A percentile compares a stretch with the other conserved stretches of the same genome.
phyloP scores from a whole-genome alignment of 805 yeast species.

The Wickerhamiella azymoides region DNA sequence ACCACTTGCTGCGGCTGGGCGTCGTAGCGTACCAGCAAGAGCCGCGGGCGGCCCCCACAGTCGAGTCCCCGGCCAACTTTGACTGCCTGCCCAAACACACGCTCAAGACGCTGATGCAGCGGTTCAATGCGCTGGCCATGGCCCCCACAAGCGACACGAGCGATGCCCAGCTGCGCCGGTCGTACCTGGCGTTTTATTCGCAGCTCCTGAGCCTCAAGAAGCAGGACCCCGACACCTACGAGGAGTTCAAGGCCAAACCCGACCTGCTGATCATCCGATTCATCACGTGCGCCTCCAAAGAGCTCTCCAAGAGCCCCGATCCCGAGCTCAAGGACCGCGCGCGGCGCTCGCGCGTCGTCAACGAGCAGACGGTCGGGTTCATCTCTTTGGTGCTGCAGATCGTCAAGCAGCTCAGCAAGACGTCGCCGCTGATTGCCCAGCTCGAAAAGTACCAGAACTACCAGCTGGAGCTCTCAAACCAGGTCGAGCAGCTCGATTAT shows the following conservation, averaged over 20 bases:
- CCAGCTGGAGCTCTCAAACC: neutral
- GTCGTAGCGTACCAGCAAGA: slow-evolving; percentile 49
- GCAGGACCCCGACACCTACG: slow-evolving; percentile 22
- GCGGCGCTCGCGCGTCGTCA: slow-evolving; percentile 12
- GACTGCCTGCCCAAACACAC: slow-evolving; percentile 21
- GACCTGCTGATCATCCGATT: slow-evolving; percentile 26
- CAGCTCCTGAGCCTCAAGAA: slow-evolving; percentile 33
- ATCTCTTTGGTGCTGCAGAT: slow-evolving; percentile 20
- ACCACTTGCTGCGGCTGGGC: slow-evolving; percentile 39
- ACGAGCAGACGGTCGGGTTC: slow-evolving; percentile 21
- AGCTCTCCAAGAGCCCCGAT: slow-evolving; percentile 13
- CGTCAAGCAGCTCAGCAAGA: slow-evolving; percentile 15
- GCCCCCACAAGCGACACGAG: slow-evolving; percentile 22
- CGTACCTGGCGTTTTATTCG: slow-evolving; percentile 49
- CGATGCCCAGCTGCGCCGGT: slow-evolving; percentile 37
- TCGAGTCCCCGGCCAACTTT: slow-evolving; percentile 11
- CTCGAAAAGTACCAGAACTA: slow-evolving; percentile 14
- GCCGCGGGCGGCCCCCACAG: slow-evolving; percentile 31
- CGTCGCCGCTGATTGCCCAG: slow-evolving; percentile 16
- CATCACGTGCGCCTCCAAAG: slow-evolving; percentile 23
- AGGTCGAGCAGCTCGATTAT: slow-evolving; percentile 1
- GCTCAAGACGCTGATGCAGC: slow-evolving; percentile 23
- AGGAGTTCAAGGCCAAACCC: slow-evolving; percentile 20
- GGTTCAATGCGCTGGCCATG: slow-evolving; percentile 23
- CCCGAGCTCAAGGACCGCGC: slow-evolving; percentile 5